Conservation (phyloP, 1,284 basidiomycete species). For the Cutaneotrichosporon dermatis region DNA sequence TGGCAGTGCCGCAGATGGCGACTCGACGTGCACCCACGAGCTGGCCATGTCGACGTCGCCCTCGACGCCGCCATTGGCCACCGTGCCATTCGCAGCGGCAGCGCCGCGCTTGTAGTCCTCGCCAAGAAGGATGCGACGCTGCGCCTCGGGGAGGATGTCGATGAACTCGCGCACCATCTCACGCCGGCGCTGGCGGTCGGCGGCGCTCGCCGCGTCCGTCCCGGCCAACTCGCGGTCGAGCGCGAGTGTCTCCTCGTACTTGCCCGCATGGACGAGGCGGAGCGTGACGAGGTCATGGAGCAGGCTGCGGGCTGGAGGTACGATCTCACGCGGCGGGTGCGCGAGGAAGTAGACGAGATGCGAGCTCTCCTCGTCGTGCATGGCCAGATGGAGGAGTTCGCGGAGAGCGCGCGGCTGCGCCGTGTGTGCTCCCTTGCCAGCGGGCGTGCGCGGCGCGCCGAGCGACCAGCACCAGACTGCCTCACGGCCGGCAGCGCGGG, state of each 20-base stretch:
- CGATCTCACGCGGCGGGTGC: conserved; percentile 52
- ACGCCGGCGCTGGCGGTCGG: conserved; percentile 52
- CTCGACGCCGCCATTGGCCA: neutral
- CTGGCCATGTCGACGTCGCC: conserved; percentile 24
- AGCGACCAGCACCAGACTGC: conserved; percentile 39
- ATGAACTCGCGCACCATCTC: conserved; percentile 66
- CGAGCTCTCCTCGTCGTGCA: conserved; percentile 36
- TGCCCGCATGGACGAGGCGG: conserved; percentile 68
- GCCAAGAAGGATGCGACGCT: conserved; percentile 37
- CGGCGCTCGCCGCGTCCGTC: conserved; percentile 28
- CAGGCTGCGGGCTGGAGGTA: conserved; percentile 55
- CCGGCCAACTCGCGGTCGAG: conserved; percentile 60
- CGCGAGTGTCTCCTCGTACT: conserved; percentile 66
- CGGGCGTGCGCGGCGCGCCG: conserved; percentile 27
- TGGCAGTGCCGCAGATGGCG: neutral
- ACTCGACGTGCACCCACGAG: conserved; percentile 13
- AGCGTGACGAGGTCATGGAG: conserved; percentile 75
- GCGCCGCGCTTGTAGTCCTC: conserved; percentile 7
- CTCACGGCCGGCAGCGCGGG: conserved; percentile 23
- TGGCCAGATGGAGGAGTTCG: conserved; percentile 39
- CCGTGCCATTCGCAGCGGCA: conserved; percentile 12
- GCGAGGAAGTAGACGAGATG: conserved; percentile 41
- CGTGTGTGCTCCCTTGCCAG: conserved; percentile 24
- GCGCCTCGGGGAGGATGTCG: conserved; percentile 58
- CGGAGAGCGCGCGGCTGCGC: conserved; percentile 32